Conservation (phyloP, 225 moss, liverwort and hornwort species). For the Sphagnum tenellum region DNA sequence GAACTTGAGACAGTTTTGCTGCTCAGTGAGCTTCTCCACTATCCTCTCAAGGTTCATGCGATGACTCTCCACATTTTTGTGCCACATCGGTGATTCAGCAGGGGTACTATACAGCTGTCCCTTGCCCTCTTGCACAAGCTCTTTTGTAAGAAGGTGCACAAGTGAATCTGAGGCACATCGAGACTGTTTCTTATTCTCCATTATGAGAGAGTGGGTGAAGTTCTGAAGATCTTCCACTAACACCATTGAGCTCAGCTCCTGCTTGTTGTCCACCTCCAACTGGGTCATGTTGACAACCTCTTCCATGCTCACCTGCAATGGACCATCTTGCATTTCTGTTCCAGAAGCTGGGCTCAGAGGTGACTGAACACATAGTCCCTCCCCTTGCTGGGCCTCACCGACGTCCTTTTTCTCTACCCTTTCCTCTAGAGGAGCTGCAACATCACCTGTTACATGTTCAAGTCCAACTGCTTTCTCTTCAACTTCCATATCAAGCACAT, state of each 20-base stretch:
- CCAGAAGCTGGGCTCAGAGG: slow-evolving; percentile 13
- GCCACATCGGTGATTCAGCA: slow-evolving; percentile 64
- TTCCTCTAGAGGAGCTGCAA: slow-evolving; percentile 28
- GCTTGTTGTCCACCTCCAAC: slow-evolving; percentile 18
- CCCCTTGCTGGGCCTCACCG: slow-evolving; percentile 5
- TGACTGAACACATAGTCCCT: too few relatives aligned
- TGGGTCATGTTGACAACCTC: slow-evolving; percentile 13
- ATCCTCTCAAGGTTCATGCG: slow-evolving; percentile 41
- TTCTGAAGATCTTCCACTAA: slow-evolving; percentile 23
- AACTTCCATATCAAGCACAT: neutral
- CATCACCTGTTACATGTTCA: slow-evolving; percentile 7
- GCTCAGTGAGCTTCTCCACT: slow-evolving; percentile 55
- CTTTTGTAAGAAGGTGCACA: slow-evolving; percentile 38
- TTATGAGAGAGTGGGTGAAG: slow-evolving; percentile 35
- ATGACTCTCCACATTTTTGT: slow-evolving; percentile 61
- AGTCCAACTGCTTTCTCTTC: neutral
- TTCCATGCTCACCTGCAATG: slow-evolving; percentile 2
- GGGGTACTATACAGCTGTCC: slow-evolving; percentile 50
- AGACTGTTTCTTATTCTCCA: slow-evolving; percentile 62
- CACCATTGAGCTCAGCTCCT: slow-evolving; percentile 12
- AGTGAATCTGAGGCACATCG: slow-evolving; percentile 47
- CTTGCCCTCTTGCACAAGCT: slow-evolving; percentile 16
- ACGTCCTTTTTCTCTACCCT: slow-evolving; percentile 39
- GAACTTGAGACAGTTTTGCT: slow-evolving; percentile 37
- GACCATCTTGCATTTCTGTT: slow-evolving; percentile 9